Percentiles rank a stretch among this genome's conserved stretches.
These are phyloP conservation scores for Smithsoniella earleae DNA, from an alignment of 163 green algal genomes.

Conservation along the genomic window DNA sequence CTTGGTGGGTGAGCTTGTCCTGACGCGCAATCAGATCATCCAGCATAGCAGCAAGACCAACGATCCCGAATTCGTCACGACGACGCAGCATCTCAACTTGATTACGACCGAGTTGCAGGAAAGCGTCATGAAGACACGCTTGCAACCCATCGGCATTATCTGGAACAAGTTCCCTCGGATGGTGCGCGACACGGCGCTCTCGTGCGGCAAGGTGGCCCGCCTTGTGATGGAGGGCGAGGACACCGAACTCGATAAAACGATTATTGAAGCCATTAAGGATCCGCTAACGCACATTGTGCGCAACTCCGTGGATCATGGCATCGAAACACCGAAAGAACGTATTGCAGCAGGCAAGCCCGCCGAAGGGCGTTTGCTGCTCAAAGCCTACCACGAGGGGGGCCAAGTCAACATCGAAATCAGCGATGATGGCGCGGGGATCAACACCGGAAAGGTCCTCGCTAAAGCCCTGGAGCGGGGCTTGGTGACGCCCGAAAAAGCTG, in stretches of 20 bases:
- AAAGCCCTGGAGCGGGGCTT: background rate
- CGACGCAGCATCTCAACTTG: background rate
- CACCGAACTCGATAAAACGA: background rate
- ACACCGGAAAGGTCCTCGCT: background rate
- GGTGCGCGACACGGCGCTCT: background rate
- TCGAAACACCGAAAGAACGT: background rate
- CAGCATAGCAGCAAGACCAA: no score
- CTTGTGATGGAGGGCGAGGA: background rate
- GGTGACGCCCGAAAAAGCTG: background rate
- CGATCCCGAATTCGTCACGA: background rate
- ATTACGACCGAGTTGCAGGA: background rate
- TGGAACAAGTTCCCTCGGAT: background rate
- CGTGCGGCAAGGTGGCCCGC: background rate
- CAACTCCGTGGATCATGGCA: background rate
- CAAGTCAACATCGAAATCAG: background rate
- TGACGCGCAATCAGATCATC: background rate
- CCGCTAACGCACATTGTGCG: background rate
- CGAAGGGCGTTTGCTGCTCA: background rate
- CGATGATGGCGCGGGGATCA: background rate
- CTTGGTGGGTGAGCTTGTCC: background rate
- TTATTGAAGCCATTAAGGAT: background rate
- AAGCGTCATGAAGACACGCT: background rate
- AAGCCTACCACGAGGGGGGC: background rate
- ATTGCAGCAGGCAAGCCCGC: background rate
- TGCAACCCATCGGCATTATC: background rate